Evolutionary conservation across 495 filamentous ascomycete genomes (phyloP), one percentile per base, ranked within the genome.

Genomic region (Diplogelasinospora grovesii): DNA sequence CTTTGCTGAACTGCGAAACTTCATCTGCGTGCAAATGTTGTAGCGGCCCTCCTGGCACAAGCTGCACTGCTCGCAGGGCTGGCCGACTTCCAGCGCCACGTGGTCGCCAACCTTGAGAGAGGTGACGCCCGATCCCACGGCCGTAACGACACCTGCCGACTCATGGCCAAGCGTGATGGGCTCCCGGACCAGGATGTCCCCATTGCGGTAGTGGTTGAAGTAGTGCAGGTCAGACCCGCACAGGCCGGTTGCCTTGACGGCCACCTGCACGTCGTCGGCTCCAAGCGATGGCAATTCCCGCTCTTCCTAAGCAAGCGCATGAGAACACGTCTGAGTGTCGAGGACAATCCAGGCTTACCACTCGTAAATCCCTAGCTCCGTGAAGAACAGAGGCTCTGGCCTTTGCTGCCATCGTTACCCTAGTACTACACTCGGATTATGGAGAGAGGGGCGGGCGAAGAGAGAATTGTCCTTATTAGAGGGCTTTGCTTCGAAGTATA

Each of bases 1-100:
- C 64, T 89, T 89, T 11, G 86, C 87, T 32, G 80, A 85, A 54
- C 78, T 82, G 32, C 85, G 70, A 63, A 94, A 95, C 34, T 66
- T 69, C 77, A 95, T 82, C 8, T 64, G 60, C n/a, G 71, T 68
- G 70, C 87, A 95, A 65, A 95, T 85, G 60, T 93, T 95, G 60
- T 93, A 92, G 36, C 86, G 71, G 19, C 82, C 83, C 30, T 69
- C 66, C 14, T 50, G 49, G 58, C 86, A 93, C 16, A 81, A 63
- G 6, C 71, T 65, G 57, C 86, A 93, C 30, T 66, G 49, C 19
- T 71, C 72, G 54, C 86, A 93, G n/a, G 85, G 84, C 7, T 86
- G 61, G n/a, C 85, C 85, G 52, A 87, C 83, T 66, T 92, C 86
- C 13, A 92, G 67, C 0, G 83, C 85, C n/a, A 92, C 84, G 19